These are phyloP conservation scores for Senna tora DNA, from an alignment of 306 rosid genomes.

Conservation along the genomic window DNA sequence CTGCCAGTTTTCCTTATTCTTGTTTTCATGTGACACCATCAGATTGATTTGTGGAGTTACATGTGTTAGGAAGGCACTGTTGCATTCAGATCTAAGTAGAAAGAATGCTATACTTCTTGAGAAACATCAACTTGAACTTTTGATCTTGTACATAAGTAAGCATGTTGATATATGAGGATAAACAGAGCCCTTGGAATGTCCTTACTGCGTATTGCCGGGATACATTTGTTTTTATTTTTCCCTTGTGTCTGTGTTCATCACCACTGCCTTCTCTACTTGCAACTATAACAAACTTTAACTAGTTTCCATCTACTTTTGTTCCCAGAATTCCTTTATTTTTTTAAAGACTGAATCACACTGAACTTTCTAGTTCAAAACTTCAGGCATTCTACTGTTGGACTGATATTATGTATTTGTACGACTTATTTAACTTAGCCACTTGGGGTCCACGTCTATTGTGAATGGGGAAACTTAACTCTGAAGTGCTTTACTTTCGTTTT, in stretches of 20 bases:
- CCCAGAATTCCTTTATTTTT: neutral
- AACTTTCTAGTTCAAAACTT: neutral
- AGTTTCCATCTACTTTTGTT: neutral
- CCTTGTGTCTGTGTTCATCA: neutral
- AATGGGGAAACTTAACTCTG: neutral
- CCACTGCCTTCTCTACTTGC: neutral
- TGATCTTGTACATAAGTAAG: neutral
- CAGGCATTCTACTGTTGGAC: neutral
- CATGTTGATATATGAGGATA: neutral
- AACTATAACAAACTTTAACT: too few species aligned
- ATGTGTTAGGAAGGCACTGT: neutral
- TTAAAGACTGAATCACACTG: neutral
- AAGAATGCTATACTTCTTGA: too few species aligned
- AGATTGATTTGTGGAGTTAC: neutral
- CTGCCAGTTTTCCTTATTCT: neutral
- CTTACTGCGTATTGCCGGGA: too few species aligned
- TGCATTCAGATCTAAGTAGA: neutral
- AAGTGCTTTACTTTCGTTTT: conserved; percentile 4
- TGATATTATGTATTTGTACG: neutral
- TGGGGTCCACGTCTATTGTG: too few species aligned
- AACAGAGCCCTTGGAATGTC: neutral
- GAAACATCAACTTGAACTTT: too few species aligned
- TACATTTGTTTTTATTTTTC: neutral
- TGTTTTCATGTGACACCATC: neutral
- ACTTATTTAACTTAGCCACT: neutral